Conservation (phyloP, 2,329 filamentous ascomycete genomes). For the Gremmenia infestans region DNA sequence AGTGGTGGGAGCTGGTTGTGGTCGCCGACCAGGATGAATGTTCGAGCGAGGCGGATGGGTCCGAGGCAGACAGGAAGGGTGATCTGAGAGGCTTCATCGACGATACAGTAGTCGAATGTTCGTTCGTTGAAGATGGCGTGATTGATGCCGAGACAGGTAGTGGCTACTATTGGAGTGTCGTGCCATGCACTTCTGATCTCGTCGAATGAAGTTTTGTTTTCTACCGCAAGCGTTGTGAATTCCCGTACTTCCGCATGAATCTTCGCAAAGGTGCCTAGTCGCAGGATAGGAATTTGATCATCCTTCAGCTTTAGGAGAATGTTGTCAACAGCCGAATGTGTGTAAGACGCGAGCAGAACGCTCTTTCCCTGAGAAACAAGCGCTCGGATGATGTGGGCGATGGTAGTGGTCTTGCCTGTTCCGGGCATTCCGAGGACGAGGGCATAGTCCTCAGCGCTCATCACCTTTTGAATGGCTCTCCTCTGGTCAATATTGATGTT, state of each 20-base stretch:
- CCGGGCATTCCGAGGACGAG: constrained; percentile 98
- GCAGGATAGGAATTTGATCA: constrained; percentile 71
- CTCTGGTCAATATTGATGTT: constrained; percentile 83
- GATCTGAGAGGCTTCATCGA: constrained; percentile 96
- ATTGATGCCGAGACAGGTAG: constrained; percentile 88
- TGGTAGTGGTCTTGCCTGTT: constrained; percentile 96
- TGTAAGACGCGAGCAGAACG: constrained; percentile 90
- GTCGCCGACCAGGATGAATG: constrained; percentile 92
- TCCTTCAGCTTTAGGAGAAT: constrained; percentile 87
- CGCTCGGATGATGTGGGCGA: constrained; percentile 92
- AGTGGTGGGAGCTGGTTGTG: constrained; percentile 94
- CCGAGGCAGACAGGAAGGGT: constrained; percentile 92
- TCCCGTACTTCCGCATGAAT: constrained; percentile 82
- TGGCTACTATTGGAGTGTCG: constrained; percentile 82
- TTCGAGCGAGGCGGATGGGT: constrained; percentile 85
- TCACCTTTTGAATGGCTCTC: constrained; percentile 85
- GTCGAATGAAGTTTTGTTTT: constrained; percentile 71
- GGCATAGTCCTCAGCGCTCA: constrained; percentile 92
- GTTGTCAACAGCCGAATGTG: constrained; percentile 96
- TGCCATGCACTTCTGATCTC: constrained; percentile 82
- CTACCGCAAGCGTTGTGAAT: constrained; percentile 74
- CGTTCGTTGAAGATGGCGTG: constrained; percentile 85
- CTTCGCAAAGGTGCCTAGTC: constrained; percentile 81
- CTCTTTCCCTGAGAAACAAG: constrained; percentile 86
- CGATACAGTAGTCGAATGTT: constrained; percentile 95